These are phyloP conservation scores for Heliocybe sulcata DNA, from an alignment of 1,284 basidiomycete species.

Conservation along the genomic window DNA sequence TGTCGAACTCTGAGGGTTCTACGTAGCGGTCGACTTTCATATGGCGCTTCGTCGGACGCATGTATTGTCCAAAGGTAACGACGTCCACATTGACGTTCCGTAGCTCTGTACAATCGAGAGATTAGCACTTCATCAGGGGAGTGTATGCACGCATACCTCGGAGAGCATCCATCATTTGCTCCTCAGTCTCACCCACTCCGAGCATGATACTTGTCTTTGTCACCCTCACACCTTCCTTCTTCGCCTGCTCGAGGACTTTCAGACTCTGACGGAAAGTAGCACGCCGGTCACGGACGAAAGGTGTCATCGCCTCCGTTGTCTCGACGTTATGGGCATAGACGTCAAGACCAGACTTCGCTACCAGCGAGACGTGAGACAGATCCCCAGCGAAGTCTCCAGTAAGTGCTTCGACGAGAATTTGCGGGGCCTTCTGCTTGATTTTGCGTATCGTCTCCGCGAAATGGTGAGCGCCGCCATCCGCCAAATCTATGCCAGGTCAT, in stretches of 20 bases:
- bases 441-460: slow-evolving; percentile 93
- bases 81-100: slow-evolving; percentile 90
- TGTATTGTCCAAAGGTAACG: slow-evolving; percentile 99
- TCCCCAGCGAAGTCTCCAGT: slow-evolving; percentile 93
- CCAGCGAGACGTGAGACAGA: slow-evolving; percentile 67
- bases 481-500: slow-evolving; percentile 56
- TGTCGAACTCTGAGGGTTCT: slow-evolving; percentile 86
- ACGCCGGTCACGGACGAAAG: slow-evolving; percentile 90
- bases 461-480: slow-evolving; percentile 89
- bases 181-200: slow-evolving; percentile 88
- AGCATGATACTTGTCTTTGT: slow-evolving; percentile 99
- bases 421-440: slow-evolving; percentile 95
- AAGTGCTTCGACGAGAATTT: slow-evolving; percentile 94
- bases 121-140: not conserved
- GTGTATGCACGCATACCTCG: slow-evolving; percentile 45
- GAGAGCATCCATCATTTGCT: slow-evolving; percentile 81
- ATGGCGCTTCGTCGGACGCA: slow-evolving; percentile 97
- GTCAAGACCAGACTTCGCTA: slow-evolving; percentile 90
- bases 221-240: slow-evolving; percentile 77
- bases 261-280: slow-evolving; percentile 92
- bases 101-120: slow-evolving; percentile 50
- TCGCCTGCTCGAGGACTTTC: slow-evolving; percentile 77
- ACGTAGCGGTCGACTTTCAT: slow-evolving; percentile 99
- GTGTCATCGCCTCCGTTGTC: slow-evolving; percentile 90
- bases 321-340: slow-evolving; percentile 99